phyloP scores from a whole-genome alignment of 23 red algal genomes.

The Gracilaria caudata region DNA sequence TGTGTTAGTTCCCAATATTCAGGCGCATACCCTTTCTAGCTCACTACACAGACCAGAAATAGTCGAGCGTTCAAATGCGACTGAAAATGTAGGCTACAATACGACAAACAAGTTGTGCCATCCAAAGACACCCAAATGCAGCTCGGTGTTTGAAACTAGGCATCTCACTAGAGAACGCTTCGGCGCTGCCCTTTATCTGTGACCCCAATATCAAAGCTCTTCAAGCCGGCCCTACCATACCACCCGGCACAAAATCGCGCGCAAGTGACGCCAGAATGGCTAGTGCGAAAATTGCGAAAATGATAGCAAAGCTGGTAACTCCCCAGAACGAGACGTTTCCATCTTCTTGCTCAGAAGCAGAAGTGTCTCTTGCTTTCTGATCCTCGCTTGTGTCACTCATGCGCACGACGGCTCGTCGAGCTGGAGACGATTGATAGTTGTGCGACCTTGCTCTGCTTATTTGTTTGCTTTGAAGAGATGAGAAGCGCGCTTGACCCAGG shows the following conservation, averaged over 20 bases:
- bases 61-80: neutral
- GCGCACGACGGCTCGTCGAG: neutral
- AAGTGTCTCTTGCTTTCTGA: neutral
- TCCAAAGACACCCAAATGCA: neutral
- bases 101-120: neutral
- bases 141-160: neutral
- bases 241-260: conserved; percentile 61
- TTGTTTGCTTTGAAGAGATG: neutral
- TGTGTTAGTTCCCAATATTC: neutral
- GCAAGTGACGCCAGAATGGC: conserved; percentile 47
- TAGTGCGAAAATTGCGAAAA: conserved; percentile 45
- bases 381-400: neutral
- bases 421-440: neutral
- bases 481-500: neutral
- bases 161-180: neutral
- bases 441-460: neutral
- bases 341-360: conserved; percentile 6
- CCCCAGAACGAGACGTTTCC: conserved; percentile 42
- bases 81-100: neutral
- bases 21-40: neutral
- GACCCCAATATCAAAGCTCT: neutral
- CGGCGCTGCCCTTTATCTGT: neutral
- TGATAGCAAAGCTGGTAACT: conserved; percentile 49
- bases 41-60: neutral
- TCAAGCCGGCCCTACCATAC: conserved; percentile 36